Evolutionary conservation across 2,329 filamentous ascomycete genomes (phyloP).

Genomic region (Lachnum nothofagi): DNA sequence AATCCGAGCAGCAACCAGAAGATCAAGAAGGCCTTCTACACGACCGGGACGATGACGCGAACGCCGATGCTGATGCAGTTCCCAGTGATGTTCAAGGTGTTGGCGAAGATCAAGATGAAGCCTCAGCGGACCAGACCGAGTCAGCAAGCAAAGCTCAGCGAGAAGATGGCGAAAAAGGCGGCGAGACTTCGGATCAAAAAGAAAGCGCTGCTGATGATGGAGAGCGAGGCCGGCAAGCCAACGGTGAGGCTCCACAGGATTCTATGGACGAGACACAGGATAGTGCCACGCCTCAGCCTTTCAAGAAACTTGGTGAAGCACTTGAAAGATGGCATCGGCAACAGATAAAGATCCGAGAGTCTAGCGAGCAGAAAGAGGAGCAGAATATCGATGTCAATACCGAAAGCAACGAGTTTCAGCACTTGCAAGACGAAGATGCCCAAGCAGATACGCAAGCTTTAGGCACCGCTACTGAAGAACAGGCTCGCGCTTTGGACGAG

Average conservation of each 20-base stretch:
- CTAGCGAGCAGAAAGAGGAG: slow-evolving; percentile 48
- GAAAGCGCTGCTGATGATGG: slow-evolving; percentile 61
- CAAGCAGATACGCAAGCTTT: slow-evolving; percentile 86
- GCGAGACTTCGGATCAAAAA: slow-evolving; percentile 59
- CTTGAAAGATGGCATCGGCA: slow-evolving; percentile 90
- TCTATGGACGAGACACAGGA: slow-evolving; percentile 36
- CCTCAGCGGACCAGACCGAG: slow-evolving; percentile 55
- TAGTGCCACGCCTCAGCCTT: slow-evolving; percentile 58
- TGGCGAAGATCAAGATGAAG: slow-evolving; percentile 61
- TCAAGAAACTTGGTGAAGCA: slow-evolving; percentile 91
- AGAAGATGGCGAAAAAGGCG: slow-evolving; percentile 62
- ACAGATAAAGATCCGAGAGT: slow-evolving; percentile 67
- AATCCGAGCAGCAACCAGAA: slow-evolving; percentile 50
- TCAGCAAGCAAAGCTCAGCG: slow-evolving; percentile 57
- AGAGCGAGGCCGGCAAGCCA: slow-evolving; percentile 42
- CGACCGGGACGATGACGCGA: slow-evolving; percentile 43
- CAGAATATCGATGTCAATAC: slow-evolving; percentile 45
- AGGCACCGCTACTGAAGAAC: slow-evolving; percentile 81
- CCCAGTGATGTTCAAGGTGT: slow-evolving; percentile 60
- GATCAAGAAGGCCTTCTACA: slow-evolving; percentile 38
- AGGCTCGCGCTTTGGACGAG: slow-evolving; percentile 79
- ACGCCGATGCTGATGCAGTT: slow-evolving; percentile 53
- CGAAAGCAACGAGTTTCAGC: slow-evolving; percentile 88
- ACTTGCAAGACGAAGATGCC: slow-evolving; percentile 77
- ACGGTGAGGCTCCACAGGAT: slow-evolving; percentile 37